Evolutionary conservation across 148 eudicot genomes (phyloP), one percentile per base, ranked within the genome.

Genomic region (Persicaria tinctoria): DNA sequence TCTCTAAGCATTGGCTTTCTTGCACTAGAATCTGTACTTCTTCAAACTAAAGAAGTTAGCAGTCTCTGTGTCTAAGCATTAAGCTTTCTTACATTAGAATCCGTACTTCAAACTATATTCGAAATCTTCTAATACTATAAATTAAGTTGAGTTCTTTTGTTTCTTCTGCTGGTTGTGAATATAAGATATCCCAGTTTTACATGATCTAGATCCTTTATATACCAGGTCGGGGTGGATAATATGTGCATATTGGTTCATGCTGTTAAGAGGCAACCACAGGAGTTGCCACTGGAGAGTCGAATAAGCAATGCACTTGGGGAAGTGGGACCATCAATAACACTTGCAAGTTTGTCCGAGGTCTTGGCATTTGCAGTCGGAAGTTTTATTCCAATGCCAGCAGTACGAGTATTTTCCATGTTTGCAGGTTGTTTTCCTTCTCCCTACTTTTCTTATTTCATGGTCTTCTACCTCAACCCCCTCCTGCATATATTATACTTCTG

Each of bases 231-330:
- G 75, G 99, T 96, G 68, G 99, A 96, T 81, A 96, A 96, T 79
- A 96, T 96, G 99, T 96, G 99, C 80, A 96, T 96, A 75, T 79
- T 96, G 85, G 99, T 96, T 45, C 87, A 96, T 78, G 93, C 99
- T 50, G 99, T 87, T 73, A 96, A 96, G 81, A 81, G 99, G 80
- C 99, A 96, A 79, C 88, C 90, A 69, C 76, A 80, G 76, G 97
- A 92, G 64, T 74, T 92, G 79, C 90, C 97, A 59, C 83, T 96
- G 71, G 97, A 92, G 79, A 93, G 83, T 38, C 87, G 99, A 46
- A 84, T 96, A 81, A 91, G 99, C 78, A 90, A 89, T 82, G 99
- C 99, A 68, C 92, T 96, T 59, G 97, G 87, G 64, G 99, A 96
- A 85, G 99, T 96, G 76, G 99, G 99, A 66, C 99, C 99, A 66